Conservation (phyloP, 257 asterid species). For the Penstemon newberryi region DNA sequence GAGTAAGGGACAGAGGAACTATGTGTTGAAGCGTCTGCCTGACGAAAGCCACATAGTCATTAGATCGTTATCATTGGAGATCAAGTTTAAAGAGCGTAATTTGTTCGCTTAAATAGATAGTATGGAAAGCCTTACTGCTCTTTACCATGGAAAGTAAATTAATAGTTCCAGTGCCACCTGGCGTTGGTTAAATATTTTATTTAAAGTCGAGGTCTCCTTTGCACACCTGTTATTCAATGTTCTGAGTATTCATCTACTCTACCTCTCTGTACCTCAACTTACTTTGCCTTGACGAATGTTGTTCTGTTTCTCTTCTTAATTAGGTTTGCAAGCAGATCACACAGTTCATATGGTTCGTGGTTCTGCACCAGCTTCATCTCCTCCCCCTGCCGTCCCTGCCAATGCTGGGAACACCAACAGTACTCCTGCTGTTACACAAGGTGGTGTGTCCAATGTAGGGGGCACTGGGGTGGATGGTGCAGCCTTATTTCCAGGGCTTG, state of each 20-base stretch:
- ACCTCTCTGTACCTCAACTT: neutral
- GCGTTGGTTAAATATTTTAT: too few relatives aligned
- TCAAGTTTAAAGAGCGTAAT: too few relatives aligned
- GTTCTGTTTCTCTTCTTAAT: constrained; percentile 5
- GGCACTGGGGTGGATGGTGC: constrained; percentile 42
- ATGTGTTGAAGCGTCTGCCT: too few relatives aligned
- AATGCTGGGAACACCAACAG: constrained; percentile 33
- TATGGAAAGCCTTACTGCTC: too few relatives aligned
- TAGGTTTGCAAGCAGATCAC: constrained; percentile 67
- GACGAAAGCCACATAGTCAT: too few relatives aligned
- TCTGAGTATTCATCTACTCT: neutral
- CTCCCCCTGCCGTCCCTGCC: constrained; percentile 36
- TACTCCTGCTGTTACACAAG: constrained; percentile 34
- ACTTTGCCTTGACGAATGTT: constrained; percentile 17
- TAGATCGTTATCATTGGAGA: too few relatives aligned
- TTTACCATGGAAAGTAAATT: too few relatives aligned
- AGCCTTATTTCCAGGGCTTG: constrained; percentile 45
- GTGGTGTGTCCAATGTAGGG: constrained; percentile 33
- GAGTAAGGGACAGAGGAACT: too few relatives aligned
- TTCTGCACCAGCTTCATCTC: constrained; percentile 46
- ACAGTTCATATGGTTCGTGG: constrained; percentile 68
- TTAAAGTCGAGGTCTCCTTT: too few relatives aligned
- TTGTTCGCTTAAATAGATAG: neutral
- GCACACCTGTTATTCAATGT: too few relatives aligned
- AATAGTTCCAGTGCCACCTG: too few relatives aligned